phyloP scores from a whole-genome alignment of 176 grass and related monocot genomes.

The Oryza glumipatula region DNA sequence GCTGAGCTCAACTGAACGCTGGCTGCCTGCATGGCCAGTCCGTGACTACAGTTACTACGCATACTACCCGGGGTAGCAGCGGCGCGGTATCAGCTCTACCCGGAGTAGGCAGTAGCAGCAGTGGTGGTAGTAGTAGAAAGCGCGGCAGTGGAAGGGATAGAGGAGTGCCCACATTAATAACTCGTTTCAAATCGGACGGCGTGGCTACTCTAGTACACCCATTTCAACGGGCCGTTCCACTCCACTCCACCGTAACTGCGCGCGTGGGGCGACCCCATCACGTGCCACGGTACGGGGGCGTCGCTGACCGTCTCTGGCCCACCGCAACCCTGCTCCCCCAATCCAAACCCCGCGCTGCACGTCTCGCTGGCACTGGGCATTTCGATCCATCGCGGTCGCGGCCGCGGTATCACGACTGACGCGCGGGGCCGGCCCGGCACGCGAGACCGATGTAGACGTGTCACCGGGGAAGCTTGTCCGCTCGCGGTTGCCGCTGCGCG shows the following conservation, averaged over 20 bases:
- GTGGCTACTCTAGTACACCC: not conserved
- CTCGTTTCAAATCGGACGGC: conserved; percentile 15
- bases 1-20: not conserved
- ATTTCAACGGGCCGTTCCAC: no score
- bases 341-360: not conserved
- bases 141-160: not conserved
- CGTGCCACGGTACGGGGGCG: conserved; percentile 46
- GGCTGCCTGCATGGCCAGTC: not conserved
- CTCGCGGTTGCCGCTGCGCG: not conserved
- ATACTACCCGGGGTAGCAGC: not conserved
- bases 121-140: no score
- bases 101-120: no score
- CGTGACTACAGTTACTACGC: not conserved
- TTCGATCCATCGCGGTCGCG: not conserved
- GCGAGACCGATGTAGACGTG: conserved; percentile 22
- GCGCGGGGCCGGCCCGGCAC: not conserved
- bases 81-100: not conserved
- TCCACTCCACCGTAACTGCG: not conserved
- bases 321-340: not conserved
- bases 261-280: not conserved
- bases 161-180: not conserved
- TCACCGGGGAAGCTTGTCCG: not conserved
- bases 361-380: not conserved
- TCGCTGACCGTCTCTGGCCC: not conserved
- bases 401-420: not conserved